A percentile compares a stretch with the other conserved stretches of the same genome.
Evolutionary conservation across 163 green algal genomes (phyloP).

Genomic region (Volvox carteri): DNA sequence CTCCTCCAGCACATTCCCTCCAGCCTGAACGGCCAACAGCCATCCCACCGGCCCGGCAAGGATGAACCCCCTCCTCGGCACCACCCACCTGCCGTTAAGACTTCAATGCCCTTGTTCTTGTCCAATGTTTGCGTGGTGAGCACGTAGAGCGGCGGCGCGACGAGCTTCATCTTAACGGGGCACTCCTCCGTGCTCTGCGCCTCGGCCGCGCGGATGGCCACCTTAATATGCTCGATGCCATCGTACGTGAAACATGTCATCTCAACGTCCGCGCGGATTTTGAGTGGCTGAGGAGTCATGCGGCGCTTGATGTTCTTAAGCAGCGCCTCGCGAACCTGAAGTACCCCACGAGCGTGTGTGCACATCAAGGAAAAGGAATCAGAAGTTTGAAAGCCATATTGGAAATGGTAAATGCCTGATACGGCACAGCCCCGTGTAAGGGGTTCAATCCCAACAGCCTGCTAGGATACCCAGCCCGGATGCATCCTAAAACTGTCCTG

Average conservation of each 20-base stretch:
- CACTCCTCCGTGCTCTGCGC: constrained; percentile 86
- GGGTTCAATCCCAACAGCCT: too few species aligned
- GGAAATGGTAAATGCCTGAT: too few species aligned
- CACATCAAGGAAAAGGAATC: too few species aligned
- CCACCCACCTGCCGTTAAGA: constrained; percentile 70
- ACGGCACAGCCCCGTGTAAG: too few species aligned
- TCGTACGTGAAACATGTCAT: constrained; percentile 99
- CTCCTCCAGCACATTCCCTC: too few species aligned
- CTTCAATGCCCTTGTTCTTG: constrained; percentile 89
- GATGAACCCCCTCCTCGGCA: too few species aligned
- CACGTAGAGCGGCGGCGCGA: constrained; percentile 98
- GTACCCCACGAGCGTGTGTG: too few species aligned
- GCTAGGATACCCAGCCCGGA: too few species aligned
- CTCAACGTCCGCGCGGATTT: constrained; percentile 98
- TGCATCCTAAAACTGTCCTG: too few species aligned
- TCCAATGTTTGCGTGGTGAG: constrained; percentile 97
- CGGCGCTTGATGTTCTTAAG: constrained; percentile 96
- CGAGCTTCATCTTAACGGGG: constrained; percentile 96
- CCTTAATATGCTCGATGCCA: constrained; percentile 97
- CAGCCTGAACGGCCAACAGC: too few species aligned
- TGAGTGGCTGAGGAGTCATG: constrained; percentile 98
- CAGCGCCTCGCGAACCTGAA: constrained; percentile 87
- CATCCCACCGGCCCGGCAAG: too few species aligned
- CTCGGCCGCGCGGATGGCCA: constrained; percentile 83
- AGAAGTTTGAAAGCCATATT: too few species aligned